Percentiles rank a stretch among this genome's conserved stretches.
phyloP scores from a whole-genome alignment of 768 basidiomycete species.

The Leucosporidium scottii region DNA sequence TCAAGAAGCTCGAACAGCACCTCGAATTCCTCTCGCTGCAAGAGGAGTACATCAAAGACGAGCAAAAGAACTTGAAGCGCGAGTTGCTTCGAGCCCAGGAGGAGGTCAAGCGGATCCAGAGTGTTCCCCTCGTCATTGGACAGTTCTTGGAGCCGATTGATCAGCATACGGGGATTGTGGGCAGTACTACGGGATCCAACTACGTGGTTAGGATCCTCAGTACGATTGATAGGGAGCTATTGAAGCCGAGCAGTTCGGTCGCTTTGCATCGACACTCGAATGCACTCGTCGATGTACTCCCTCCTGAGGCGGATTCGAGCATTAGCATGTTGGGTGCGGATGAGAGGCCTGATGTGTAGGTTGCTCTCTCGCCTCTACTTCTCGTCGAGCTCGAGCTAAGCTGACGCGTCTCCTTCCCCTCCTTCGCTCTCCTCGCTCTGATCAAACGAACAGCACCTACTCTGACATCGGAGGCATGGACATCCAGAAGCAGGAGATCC shows the following conservation, averaged over 20 bases:
- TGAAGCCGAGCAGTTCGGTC: constrained; percentile 95
- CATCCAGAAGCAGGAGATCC: constrained; percentile 94
- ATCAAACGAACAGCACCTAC: constrained; percentile 49
- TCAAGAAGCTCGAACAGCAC: constrained; percentile 91
- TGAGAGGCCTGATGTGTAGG: constrained; percentile 80
- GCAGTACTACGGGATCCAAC: constrained; percentile 94
- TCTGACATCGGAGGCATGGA: constrained; percentile 96
- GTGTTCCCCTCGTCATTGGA: constrained; percentile 96
- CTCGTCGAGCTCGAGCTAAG: neutral
- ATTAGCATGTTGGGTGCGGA: constrained; percentile 91
- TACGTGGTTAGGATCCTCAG: constrained; percentile 96
- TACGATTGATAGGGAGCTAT: constrained; percentile 89
- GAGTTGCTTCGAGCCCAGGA: constrained; percentile 98
- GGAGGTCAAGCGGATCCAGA: constrained; percentile 98
- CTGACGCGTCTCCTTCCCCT: neutral
- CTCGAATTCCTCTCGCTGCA: constrained; percentile 73
- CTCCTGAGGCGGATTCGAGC: constrained; percentile 95
- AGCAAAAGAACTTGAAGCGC: constrained; percentile 93
- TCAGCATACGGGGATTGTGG: constrained; percentile 92
- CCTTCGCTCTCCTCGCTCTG: too few relatives aligned
- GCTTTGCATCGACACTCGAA: constrained; percentile 99
- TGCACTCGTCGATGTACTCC: constrained; percentile 93
- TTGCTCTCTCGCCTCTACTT: neutral
- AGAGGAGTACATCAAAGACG: constrained; percentile 97
- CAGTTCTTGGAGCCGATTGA: constrained; percentile 99